Evolutionary conservation across 2,329 filamentous ascomycete genomes (phyloP).

Genomic region (Colletotrichum endophyticum): DNA sequence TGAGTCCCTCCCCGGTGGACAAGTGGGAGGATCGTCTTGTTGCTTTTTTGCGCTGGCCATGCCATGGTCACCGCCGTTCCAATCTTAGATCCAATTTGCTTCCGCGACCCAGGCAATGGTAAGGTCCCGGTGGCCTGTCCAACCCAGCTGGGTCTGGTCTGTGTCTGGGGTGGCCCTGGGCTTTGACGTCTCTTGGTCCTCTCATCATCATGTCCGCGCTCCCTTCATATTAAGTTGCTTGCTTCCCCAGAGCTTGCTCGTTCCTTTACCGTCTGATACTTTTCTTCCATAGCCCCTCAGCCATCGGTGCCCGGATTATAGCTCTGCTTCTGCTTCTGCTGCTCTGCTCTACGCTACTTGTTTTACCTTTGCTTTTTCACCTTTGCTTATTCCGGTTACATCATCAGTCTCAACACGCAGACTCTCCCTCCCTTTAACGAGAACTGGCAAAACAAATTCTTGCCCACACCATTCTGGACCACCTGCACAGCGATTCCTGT

Average conservation of each 20-base stretch:
- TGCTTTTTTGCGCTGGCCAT: constrained; percentile 23
- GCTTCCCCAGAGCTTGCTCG: constrained; percentile 17
- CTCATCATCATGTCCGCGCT: constrained; percentile 22
- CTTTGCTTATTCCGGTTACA: constrained; percentile 18
- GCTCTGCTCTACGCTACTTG: constrained; percentile 2
- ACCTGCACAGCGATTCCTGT: not conserved
- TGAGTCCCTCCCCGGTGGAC: constrained; percentile 22
- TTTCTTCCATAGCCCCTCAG: constrained; percentile 17
- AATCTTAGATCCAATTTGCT: constrained; percentile 24
- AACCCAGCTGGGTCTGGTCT: constrained; percentile 22
- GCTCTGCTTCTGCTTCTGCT: not conserved
- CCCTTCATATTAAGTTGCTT: constrained; percentile 22
- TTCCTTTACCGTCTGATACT: constrained; percentile 16
- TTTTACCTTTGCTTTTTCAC: constrained; percentile 21
- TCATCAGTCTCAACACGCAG: constrained; percentile 6
- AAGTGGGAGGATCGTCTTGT: constrained; percentile 24
- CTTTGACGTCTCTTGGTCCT: constrained; percentile 23
- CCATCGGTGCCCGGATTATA: constrained; percentile 10
- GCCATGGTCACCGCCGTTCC: constrained; percentile 25
- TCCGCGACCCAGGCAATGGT: constrained; percentile 19
- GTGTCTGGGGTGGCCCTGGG: constrained; percentile 22
- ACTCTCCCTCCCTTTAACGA: constrained; percentile 11
- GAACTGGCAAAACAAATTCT: constrained; percentile 12
- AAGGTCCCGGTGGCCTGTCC: constrained; percentile 23
- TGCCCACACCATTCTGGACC: constrained; percentile 13